Conservation (phyloP, 2,329 filamentous ascomycete species). For the Aureobasidium sp. region DNA sequence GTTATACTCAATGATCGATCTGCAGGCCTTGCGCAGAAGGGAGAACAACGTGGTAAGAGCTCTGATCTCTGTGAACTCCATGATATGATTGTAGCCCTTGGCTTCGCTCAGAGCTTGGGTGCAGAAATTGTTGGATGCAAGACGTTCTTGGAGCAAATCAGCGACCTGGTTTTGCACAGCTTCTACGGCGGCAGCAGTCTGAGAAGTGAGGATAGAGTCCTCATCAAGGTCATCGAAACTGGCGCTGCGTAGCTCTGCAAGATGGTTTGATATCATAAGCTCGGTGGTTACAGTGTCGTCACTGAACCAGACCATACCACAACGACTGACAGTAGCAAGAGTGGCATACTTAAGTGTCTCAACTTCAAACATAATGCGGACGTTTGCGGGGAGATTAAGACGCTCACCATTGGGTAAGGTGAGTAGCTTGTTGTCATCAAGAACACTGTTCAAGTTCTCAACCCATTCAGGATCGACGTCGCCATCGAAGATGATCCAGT, state of each 20-base stretch:
- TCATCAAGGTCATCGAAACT: slow-evolving; percentile 95
- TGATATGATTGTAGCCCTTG: slow-evolving; percentile 81
- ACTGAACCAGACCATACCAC: slow-evolving; percentile 99
- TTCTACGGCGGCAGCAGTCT: slow-evolving; percentile 55
- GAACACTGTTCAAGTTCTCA: slow-evolving; percentile 97
- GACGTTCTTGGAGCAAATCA: slow-evolving; percentile 65
- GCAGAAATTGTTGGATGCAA: slow-evolving; percentile 76
- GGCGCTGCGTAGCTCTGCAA: slow-evolving; percentile 71
- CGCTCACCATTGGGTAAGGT: slow-evolving; percentile 97
- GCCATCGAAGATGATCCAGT: slow-evolving; percentile 99
- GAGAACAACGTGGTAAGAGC: slow-evolving; percentile 92
- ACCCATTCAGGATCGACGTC: slow-evolving; percentile 99
- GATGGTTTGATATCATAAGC: slow-evolving; percentile 91
- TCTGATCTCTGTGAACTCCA: slow-evolving; percentile 91
- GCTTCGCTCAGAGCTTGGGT: slow-evolving; percentile 69
- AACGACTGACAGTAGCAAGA: slow-evolving; percentile 96
- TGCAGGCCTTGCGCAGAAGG: slow-evolving; percentile 85
- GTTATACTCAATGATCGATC: slow-evolving; percentile 93
- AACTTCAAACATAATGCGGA: slow-evolving; percentile 99
- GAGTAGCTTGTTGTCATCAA: slow-evolving; percentile 97
- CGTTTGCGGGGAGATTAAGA: slow-evolving; percentile 86
- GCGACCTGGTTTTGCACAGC: slow-evolving; percentile 76
- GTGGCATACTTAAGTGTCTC: slow-evolving; percentile 97
- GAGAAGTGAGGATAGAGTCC: slow-evolving; percentile 69
- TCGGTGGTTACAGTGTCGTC: slow-evolving; percentile 89